A percentile compares a stretch with the other conserved stretches of the same genome.
phyloP scores from a whole-genome alignment of 805 yeast species.

The Zygoascus flipseniorum region DNA sequence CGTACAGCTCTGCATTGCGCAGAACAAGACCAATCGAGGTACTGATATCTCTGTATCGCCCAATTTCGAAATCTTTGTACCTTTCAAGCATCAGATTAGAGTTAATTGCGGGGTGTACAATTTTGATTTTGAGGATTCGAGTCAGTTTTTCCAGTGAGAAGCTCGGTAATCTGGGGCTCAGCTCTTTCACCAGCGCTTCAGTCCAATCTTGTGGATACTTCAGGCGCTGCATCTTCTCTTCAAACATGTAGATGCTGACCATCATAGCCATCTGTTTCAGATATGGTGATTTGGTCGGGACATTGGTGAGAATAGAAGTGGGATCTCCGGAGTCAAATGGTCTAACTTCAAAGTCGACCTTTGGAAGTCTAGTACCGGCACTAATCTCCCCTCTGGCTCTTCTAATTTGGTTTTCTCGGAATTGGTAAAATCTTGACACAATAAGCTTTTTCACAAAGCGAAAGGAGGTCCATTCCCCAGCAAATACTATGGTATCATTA shows the following conservation, averaged over 20 bases:
- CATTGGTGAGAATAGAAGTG: slow-evolving; percentile 6
- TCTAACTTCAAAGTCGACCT: background rate
- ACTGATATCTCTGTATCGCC: background rate
- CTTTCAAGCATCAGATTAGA: slow-evolving; percentile 2
- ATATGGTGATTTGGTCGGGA: slow-evolving; percentile 5
- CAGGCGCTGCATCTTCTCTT: background rate
- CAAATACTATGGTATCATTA: slow-evolving; percentile 5
- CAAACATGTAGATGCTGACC: slow-evolving; percentile 4
- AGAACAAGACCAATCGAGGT: background rate
- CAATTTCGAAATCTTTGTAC: background rate
- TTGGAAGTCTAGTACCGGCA: background rate
- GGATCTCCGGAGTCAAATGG: slow-evolving; percentile 7
- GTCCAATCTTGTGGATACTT: slow-evolving; percentile 6
- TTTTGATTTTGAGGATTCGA: slow-evolving; percentile 3
- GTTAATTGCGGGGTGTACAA: slow-evolving; percentile 6
- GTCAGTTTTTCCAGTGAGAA: slow-evolving; percentile 2
- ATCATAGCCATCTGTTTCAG: slow-evolving; percentile 4
- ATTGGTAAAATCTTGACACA: background rate
- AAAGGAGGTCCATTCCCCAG: slow-evolving; percentile 10
- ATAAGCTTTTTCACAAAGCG: slow-evolving; percentile 2
- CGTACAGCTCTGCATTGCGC: background rate
- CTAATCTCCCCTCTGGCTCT: background rate
- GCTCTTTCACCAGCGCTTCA: slow-evolving; percentile 1
- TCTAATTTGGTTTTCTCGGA: background rate
- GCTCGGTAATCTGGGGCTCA: background rate